Evolutionary conservation across 306 rosid genomes (phyloP), one percentile per base, ranked within the genome.

Genomic region (Psophocarpus tetragonolobus): DNA sequence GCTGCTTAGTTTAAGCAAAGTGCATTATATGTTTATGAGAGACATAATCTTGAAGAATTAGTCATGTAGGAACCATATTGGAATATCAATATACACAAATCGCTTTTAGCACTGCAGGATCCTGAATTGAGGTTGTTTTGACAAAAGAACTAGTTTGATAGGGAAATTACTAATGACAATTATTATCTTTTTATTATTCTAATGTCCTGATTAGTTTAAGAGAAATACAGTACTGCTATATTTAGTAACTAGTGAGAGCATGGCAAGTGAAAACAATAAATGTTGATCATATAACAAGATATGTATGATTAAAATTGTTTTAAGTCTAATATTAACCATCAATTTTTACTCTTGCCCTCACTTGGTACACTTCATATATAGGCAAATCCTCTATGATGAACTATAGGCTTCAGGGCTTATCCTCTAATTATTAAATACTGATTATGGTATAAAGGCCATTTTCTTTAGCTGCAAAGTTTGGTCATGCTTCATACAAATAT

Each of bases 401-500:
- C 45, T 41, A 41, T 2, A 45, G 20, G 8, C 1, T 45, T 3
- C 35, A 32, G 53, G 67, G 13, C 75, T 10, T 67, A 41, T 36
- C 75, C 76, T 50, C 58, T 68, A 60, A 62, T 42, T 54, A 63
- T 79, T 62, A 63, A 50, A 54, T 70, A 78, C 60, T 64, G 61
- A 60, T 78, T 76, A 69, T 62, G 71, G 82, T 69, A 44, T 51
- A 48, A 56, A 53, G 79, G 74, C 80, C 74, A 70, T 60, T 78
- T 51, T 53, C 78, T 66, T 81, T 65, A 4, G 61, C 67, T 68
- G 29, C 71, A 47, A 35, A 63, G 42, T 57, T 66, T 73, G 65
- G 84, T 64, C 62, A 65, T 56, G 45, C 63, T 27, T 79, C 48
- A 17, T 33, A 80, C 68, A 57, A 83, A 58, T 41, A 57, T 74